Evolutionary conservation across 176 grass and related monocot species (phyloP).

Genomic region (Oryza rufipogon): DNA sequence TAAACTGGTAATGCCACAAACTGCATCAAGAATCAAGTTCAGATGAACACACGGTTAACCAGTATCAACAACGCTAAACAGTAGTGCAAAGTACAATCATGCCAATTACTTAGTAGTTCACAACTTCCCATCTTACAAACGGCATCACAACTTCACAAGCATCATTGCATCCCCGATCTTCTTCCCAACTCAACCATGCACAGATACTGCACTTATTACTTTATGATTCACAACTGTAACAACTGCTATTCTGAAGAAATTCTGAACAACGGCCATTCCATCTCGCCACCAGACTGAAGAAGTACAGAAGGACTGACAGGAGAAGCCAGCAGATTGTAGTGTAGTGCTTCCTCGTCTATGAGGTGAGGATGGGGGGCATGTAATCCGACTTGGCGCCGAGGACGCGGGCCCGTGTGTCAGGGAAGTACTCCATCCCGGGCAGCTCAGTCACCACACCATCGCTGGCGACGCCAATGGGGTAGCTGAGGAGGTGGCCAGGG

Average conservation of each 20-base stretch:
- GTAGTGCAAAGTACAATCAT: conserved; percentile 14
- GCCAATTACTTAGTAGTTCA: neutral
- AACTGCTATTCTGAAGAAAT: conserved; percentile 22
- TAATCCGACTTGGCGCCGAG: conserved; percentile 72
- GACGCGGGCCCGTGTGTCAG: conserved; percentile 59
- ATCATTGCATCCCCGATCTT: conserved; percentile 2
- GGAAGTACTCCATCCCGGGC: conserved; percentile 63
- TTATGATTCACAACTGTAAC: neutral
- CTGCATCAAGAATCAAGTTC: no score
- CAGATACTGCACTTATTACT: conserved; percentile 35
- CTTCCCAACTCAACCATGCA: conserved; percentile 13
- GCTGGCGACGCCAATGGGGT: conserved; percentile 50
- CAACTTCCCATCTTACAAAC: conserved; percentile 33
- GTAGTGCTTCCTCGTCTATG: conserved; percentile 25
- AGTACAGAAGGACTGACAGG: conserved; percentile 4
- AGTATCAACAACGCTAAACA: neutral
- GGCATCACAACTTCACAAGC: neutral
- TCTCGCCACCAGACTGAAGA: conserved; percentile 10
- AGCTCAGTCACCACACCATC: conserved; percentile 44
- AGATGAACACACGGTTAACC: neutral
- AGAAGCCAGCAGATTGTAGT: neutral
- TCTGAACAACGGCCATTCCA: neutral
- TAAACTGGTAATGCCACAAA: no score
- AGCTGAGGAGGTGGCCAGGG: conserved; percentile 65
- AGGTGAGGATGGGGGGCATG: conserved; percentile 76